Evolutionary conservation across 2,329 filamentous ascomycete genomes (phyloP), one percentile per base, ranked within the genome.

Genomic region (Monosporascus sp.): DNA sequence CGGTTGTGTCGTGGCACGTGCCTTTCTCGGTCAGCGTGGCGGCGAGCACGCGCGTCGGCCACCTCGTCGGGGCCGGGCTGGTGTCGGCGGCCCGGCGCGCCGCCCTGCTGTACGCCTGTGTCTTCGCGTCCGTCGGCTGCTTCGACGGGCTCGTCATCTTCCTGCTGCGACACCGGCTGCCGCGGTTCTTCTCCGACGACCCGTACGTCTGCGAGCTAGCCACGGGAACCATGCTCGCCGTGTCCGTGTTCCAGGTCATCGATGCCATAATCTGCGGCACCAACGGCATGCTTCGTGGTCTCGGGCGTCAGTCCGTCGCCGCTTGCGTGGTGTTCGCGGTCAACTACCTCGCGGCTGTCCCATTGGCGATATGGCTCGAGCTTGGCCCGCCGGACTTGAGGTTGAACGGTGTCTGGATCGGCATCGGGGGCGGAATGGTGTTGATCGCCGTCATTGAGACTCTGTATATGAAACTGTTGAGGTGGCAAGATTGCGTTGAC

Each of bases 21-120:
- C 73, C 73, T 0, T 75, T 75, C 55, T 72, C 70, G 1, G 60
- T 74, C 27, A 69, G 70, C 39, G 70, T 75, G 14, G 72, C 70
- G 22, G 65, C 72, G 20, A 72, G 68, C 51, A 75, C 72, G 5
- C 69, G 73, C 5, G 65, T 75, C 18, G 73, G 73, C 2, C 69
- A 75, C 52, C 67, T 75, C 22, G 70, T 75, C 20, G 73, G 73
- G 5, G 72, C 67, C 1, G 70, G 68, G 0, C 59, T 61, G 6
- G 58, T 73, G 1, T 35, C 55, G 1, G 59, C 60, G 4, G 70
- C 70, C 8, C 66, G 65, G 5, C 64, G 66, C 15, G 70, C 67
- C 0, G 55, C 65, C 3, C 41, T 59, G 0, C 52, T 72, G 4
- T 72, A 72, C 43, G 64, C 63, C 17, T 55, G 63, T n/a, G 65